phyloP scores from a whole-genome alignment of 768 basidiomycete species.

The Termitomyces sp. region DNA sequence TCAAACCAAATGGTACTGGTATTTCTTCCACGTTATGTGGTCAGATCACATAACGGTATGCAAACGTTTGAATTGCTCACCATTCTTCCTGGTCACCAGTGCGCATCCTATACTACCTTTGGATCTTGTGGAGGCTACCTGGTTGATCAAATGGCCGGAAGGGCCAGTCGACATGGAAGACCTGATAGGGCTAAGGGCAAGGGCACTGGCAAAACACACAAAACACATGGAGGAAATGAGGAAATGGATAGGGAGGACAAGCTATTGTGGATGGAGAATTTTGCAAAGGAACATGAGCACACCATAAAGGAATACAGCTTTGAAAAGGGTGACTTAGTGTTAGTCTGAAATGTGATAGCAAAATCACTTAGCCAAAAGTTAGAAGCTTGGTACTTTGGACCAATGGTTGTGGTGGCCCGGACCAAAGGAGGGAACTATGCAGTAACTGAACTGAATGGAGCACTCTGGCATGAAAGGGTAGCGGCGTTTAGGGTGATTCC shows the following conservation, averaged over 20 bases:
- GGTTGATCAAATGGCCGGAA: background rate
- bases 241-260: background rate
- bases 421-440: background rate
- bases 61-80: slow-evolving; percentile 27
- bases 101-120: slow-evolving; percentile 30
- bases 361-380: background rate
- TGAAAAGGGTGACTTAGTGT: slow-evolving; percentile 26
- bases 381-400: background rate
- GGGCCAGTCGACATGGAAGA: background rate
- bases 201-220: background rate
- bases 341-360: slow-evolving; percentile 28
- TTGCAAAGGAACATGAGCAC: slow-evolving; percentile 17
- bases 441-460: background rate
- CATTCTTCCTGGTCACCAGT: slow-evolving; percentile 29
- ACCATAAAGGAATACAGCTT: slow-evolving; percentile 26
- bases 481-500: too few species aligned
- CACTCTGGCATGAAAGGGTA: too few species aligned
- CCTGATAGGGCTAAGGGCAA: background rate
- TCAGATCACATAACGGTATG: slow-evolving; percentile 27
- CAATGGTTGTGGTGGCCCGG: background rate
- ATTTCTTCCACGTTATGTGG: slow-evolving; percentile 25
- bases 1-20: slow-evolving; percentile 28
- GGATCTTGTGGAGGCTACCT: slow-evolving; percentile 22
- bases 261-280: slow-evolving; percentile 1
- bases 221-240: background rate